Conservation (phyloP, 768 basidiomycete genomes). For the Phanerochaete carnosa region DNA sequence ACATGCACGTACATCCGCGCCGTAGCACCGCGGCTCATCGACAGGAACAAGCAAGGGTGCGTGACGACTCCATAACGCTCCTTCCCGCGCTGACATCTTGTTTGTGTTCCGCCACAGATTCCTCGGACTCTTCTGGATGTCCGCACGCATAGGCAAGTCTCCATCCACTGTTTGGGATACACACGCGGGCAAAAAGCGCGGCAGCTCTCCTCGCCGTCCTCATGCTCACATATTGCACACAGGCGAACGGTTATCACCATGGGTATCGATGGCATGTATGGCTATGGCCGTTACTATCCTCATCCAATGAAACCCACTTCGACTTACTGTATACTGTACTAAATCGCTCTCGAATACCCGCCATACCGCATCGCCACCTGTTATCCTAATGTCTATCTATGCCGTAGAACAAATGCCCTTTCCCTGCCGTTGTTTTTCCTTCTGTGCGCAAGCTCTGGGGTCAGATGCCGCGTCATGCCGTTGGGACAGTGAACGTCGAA, state of each 20-base stretch:
- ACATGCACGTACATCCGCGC: slow-evolving; percentile 95
- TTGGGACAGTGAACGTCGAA: too few relatives aligned
- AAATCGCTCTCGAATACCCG: background rate
- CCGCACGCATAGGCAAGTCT: slow-evolving; percentile 83
- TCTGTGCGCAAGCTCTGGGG: too few relatives aligned
- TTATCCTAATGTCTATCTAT: too few relatives aligned
- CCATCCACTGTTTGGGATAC: background rate
- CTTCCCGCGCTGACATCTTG: background rate
- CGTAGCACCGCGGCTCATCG: slow-evolving; percentile 84
- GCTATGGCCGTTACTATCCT: slow-evolving; percentile 85
- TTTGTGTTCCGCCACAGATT: slow-evolving; percentile 49
- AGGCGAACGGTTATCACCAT: slow-evolving; percentile 96
- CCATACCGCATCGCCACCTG: too few relatives aligned
- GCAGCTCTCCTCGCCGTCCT: background rate
- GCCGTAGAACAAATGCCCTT: too few relatives aligned
- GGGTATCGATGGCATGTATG: slow-evolving; percentile 90
- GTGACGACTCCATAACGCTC: slow-evolving; percentile 7
- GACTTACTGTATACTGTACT: background rate
- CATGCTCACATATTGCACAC: slow-evolving; percentile 1
- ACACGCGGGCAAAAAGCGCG: background rate
- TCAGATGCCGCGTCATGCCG: too few relatives aligned
- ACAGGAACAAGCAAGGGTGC: slow-evolving; percentile 93
- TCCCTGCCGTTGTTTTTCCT: too few relatives aligned
- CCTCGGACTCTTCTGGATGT: slow-evolving; percentile 91
- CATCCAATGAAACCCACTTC: slow-evolving; percentile 30